Evolutionary conservation across 495 filamentous ascomycete species (phyloP).

Genomic region (Xylaria palmicola): DNA sequence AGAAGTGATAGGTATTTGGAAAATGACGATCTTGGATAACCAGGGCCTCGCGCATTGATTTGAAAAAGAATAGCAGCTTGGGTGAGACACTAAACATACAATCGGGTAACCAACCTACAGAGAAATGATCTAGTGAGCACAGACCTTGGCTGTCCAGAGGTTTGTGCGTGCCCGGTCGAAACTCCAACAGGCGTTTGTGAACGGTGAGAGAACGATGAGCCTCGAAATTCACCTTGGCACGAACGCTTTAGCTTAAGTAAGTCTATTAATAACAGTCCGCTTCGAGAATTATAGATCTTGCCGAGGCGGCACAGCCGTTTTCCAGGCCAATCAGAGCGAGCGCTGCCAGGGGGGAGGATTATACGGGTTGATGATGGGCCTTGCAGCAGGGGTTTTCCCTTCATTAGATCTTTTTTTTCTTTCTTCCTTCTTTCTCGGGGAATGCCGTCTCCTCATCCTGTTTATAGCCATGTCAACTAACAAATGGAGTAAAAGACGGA

Average conservation of each 20-base stretch:
- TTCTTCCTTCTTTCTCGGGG: too few species aligned
- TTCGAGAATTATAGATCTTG: not conserved
- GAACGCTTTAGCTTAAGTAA: slow-evolving; percentile 2
- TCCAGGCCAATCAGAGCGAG: not conserved
- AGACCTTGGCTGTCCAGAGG: not conserved
- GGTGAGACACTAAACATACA: not conserved
- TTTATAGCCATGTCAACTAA: too few species aligned
- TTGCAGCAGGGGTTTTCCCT: too few species aligned
- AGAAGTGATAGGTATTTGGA: not conserved
- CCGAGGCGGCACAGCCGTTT: not conserved
- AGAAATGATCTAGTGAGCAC: not conserved
- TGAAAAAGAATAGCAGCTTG: not conserved
- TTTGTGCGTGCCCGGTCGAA: not conserved
- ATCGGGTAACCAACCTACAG: not conserved
- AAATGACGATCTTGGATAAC: not conserved
- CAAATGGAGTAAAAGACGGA: too few species aligned
- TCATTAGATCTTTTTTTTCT: too few species aligned
- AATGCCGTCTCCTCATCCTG: not conserved
- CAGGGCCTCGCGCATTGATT: not conserved
- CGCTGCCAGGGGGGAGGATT: not conserved
- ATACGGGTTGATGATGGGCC: not conserved
- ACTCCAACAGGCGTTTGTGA: too few species aligned
- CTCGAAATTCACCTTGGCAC: too few species aligned
- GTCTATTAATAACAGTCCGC: slow-evolving; percentile 9
- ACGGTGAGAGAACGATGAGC: not conserved